Evolutionary conservation across 192 early-diverging fungal species (phyloP), one percentile per base, ranked within the genome.

Genomic region (Backusella australiensis): DNA sequence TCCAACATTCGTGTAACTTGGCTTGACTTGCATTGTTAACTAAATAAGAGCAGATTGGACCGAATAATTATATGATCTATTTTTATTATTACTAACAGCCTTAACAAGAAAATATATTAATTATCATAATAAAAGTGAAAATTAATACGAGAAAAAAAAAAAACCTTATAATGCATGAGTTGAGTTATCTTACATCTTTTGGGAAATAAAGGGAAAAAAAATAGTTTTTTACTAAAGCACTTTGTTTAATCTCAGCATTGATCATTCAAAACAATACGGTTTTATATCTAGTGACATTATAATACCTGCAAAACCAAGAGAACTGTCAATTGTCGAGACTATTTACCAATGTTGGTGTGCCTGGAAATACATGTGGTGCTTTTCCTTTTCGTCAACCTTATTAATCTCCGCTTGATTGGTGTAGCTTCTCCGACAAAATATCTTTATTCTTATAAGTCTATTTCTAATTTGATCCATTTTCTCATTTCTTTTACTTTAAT

Each of bases 301-400:
- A 63, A 63, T 49, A n/a, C 11, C 56, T 63, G 23, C 56, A 29
- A 63, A 63, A 63, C 21, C 21, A 26, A 63, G 12, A 63, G 26
- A 63, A 63, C 56, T 63, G 56, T 63, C 56, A 63, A 12, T 63
- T 63, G 56, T 63, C 56, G 56, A 63, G 56, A 63, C 56, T 63
- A 2, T 63, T 63, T 29, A 63, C 9, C 23, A 29, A 19, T 11
- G 56, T 63, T 29, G 56, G 70, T 71, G 70, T 71, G 29, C 70
- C 70, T 71, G 44, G 42, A 44, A 71, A 71, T 46, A 49, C 70
- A 71, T 71, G 70, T 71, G 70, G 26, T 71, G 42, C 12, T 17
- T 71, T 71, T 49, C 70, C 70, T 71, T 71, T 69, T 71, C 42
- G 12, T 44, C 36, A 36, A 32, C 11, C 44, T 29, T 49, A 44